Conservation (phyloP, 2,329 filamentous ascomycete species). For the Helotiales sp. region DNA sequence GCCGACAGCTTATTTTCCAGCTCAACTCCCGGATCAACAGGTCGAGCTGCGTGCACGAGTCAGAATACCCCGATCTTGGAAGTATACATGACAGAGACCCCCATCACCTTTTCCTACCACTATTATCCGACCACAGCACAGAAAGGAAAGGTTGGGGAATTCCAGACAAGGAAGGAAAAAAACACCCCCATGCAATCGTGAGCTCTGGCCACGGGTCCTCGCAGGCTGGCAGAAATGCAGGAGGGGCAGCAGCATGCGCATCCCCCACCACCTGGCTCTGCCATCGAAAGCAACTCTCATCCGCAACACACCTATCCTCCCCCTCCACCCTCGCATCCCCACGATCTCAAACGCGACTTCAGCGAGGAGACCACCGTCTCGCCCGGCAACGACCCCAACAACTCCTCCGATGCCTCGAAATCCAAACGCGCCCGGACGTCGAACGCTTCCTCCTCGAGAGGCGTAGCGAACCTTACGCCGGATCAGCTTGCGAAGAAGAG, state of each 20-base stretch:
- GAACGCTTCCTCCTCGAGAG: constrained; percentile 60
- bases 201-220: constrained; percentile 17
- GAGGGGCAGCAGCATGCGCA: constrained; percentile 10
- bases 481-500: constrained; percentile 88
- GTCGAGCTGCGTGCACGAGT: constrained; percentile 16
- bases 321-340: neutral
- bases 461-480: constrained; percentile 83
- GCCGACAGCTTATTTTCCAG: too few species aligned
- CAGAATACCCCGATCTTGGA: constrained; percentile 4
- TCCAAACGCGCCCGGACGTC: constrained; percentile 37
- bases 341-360: constrained; percentile 23
- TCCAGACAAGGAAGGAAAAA: neutral
- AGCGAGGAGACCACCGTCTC: constrained; percentile 19
- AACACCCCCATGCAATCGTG: constrained; percentile 14
- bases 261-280: neutral
- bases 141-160: neutral
- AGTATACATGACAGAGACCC: constrained; percentile 17
- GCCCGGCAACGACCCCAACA: constrained; percentile 6
- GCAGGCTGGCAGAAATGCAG: constrained; percentile 23
- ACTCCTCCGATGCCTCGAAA: constrained; percentile 30
- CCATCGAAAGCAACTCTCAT: neutral
- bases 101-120: neutral
- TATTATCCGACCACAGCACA: neutral
- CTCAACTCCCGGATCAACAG: too few species aligned
- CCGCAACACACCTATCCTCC: neutral